phyloP scores from a whole-genome alignment of 169 alveolate genomes.

The Neospora caninum region DNA sequence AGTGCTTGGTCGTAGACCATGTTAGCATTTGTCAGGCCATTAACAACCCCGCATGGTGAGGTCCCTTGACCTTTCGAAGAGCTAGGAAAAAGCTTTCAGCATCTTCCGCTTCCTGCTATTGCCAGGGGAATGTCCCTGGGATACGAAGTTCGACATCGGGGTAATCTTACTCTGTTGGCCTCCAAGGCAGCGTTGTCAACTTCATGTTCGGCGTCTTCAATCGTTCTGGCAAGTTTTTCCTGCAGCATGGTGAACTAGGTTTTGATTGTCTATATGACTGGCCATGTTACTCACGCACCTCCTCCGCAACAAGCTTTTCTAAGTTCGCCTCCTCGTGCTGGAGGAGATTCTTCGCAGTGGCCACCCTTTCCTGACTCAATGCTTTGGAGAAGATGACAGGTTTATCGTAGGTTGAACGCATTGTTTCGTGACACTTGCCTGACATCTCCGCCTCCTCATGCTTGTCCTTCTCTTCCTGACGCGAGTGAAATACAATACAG shows the following conservation, averaged over 20 bases:
- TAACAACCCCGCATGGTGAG: neutral
- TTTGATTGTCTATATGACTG: neutral
- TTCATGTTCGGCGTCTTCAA: neutral
- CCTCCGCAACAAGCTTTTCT: neutral
- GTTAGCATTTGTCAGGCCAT: neutral
- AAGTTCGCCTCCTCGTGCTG: conserved; percentile 30
- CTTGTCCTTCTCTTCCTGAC: conserved; percentile 28
- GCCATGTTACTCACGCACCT: neutral
- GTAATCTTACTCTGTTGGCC: neutral
- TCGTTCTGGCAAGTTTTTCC: neutral
- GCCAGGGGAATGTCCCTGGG: neutral
- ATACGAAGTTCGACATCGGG: neutral
- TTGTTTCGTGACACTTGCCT: neutral
- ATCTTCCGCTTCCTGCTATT: neutral
- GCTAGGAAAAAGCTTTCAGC: neutral
- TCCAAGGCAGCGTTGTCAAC: neutral
- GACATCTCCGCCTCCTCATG: conserved; percentile 39
- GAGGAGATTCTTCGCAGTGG: neutral
- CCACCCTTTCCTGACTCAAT: neutral
- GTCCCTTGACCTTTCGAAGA: neutral
- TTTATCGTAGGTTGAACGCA: neutral
- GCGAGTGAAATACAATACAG: neutral
- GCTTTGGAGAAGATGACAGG: neutral
- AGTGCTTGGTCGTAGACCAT: neutral
- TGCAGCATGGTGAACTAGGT: neutral